Evolutionary conservation across 75 land plant genomes (phyloP), one percentile per base, ranked within the genome.

Genomic region (Sequoiadendron giganteum): DNA sequence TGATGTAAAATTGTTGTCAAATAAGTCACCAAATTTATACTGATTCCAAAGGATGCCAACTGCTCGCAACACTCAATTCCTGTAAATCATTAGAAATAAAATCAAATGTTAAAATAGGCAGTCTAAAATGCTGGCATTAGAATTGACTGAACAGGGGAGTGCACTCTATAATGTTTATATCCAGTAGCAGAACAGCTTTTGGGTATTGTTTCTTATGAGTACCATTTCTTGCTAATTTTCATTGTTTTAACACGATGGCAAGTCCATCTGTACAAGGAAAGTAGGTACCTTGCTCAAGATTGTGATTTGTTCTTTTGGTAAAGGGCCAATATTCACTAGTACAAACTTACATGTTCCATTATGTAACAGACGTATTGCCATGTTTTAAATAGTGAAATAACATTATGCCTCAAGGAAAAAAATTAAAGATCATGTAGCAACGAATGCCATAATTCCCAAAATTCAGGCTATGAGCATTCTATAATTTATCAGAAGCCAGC

Each of bases 51-150:
- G 87, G 94, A 97, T 70, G 99, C 98, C 88, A 97, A 87, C 43
- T 98, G 92, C 86, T 97, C 99, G 83, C 95, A 97, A 49, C 94
- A 90, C 88, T 97, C 99, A 89, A 93, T 96, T 40, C 91, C 99
- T 94, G 91, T 13, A 68, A 78, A 36, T 40, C 45, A 19, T 39
- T 39, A 79, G 82, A 68, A 68, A 68, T 28, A 68, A 68, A 68
- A 68, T 28, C 56, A 54, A 54, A 54, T 68, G 72, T 25, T 68
- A 28, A 25, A 68, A 68, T 3, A 7, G 72, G n/a, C 72, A 68
- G 30, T 68, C 72, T 5, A 68, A 68, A 68, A 28, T 68, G 30
- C 8, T 5, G 70, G 28, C 70, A 65, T 36, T 3, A 7, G 6
- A 68, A 0, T 3, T 68, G 28, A 68, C 25, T 28, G 32, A 70